Evolutionary conservation across 768 basidiomycete genomes (phyloP), one percentile per base, ranked within the genome.

Genomic region (Leccinum boreale): DNA sequence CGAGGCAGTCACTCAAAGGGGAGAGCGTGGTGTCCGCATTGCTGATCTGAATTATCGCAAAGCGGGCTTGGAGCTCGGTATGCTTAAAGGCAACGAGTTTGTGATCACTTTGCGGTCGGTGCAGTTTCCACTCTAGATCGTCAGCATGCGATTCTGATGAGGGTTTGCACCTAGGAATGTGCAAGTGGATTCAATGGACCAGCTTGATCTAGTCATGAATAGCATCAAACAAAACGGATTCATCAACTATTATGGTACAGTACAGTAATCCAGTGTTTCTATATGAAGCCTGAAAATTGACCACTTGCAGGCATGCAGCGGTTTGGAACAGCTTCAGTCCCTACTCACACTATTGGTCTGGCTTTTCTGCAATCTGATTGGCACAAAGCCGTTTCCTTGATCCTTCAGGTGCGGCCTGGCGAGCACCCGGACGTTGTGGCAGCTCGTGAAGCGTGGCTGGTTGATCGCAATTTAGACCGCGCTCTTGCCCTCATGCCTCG

Each of bases 21-120:
- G 93, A 19, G 96, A 98, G 60, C 83, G 92, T 45, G 96, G 95
- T 1, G 79, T 97, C 46, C 78, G 96, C 56, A 86, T 98, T 52
- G 85, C 92, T 0, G 95, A 98, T 72, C 73, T 98, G 61, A 85
- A 83, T 50, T 98, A 98, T 72, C 81, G 87, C 52, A 89, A 90
- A 66, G 81, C 85, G 1, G 81, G 85, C 58, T 74, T 99, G 47
- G 94, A 98, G 70, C 78, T 99, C 48, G 97, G 97, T 5, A 93
- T 95, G 92, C 77, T 98, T 65, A 94, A 94, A 73, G 97, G 97
- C 9, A 99, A 99, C 71, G 85, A 87, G 6, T 99, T 99, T 64
- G 80, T 94, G 47, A 96, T 99, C 61, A 98, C 96, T 0, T 77
- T 99, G 19, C 81, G 96, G 95, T 95, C 23, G 29, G 66, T 5